These are phyloP conservation scores for Fusarium mexicanum DNA, from an alignment of 2,329 filamentous ascomycete genomes.

Conservation along the genomic window DNA sequence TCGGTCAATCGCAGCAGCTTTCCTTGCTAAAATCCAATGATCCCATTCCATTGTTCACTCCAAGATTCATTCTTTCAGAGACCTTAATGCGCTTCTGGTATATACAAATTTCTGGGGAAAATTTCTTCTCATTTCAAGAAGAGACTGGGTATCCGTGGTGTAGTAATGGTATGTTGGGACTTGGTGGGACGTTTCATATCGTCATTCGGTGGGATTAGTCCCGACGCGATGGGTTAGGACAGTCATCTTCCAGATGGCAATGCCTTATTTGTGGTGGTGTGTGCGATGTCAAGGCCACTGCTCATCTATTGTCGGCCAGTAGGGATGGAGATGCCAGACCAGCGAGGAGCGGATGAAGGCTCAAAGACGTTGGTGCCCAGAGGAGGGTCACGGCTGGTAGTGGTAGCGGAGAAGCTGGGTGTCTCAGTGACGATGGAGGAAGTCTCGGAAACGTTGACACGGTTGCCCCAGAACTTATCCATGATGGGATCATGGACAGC, in stretches of 20 bases:
- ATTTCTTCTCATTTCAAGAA: neutral
- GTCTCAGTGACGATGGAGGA: neutral
- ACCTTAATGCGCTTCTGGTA: neutral
- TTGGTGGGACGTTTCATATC: neutral
- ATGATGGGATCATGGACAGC: slow-evolving; percentile 38
- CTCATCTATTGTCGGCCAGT: slow-evolving; percentile 3
- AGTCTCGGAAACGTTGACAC: slow-evolving; percentile 7
- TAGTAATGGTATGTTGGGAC: neutral
- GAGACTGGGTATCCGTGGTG: neutral
- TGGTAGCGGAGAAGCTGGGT: neutral
- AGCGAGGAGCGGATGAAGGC: slow-evolving; percentile 34
- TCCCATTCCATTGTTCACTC: neutral
- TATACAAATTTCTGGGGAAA: neutral
- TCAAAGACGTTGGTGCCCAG: slow-evolving; percentile 37
- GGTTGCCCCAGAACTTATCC: slow-evolving; percentile 34
- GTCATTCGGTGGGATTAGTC: neutral
- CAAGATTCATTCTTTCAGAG: neutral
- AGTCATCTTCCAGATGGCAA: neutral
- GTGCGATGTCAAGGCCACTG: too few species aligned
- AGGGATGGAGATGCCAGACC: slow-evolving; percentile 26
- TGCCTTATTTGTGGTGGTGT: neutral
- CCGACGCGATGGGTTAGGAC: neutral
- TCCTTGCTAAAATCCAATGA: neutral
- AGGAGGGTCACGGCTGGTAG: slow-evolving; percentile 32
- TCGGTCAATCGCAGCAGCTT: neutral